These are phyloP conservation scores for Aureobasidium musti DNA, from an alignment of 2,329 filamentous ascomycete species.

Conservation along the genomic window DNA sequence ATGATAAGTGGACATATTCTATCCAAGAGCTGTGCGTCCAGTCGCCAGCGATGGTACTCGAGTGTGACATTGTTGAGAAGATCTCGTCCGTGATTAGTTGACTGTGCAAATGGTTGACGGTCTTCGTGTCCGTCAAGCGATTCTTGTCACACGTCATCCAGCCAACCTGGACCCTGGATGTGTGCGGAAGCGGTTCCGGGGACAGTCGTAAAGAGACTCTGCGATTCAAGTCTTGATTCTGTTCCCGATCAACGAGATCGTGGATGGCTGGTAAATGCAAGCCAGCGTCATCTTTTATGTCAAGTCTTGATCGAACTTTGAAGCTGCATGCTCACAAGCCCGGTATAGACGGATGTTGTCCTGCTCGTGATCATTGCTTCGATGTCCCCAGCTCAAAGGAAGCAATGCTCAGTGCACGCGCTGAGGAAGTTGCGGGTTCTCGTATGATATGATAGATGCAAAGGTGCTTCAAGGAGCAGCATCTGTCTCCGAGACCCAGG, in stretches of 20 bases:
- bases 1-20: no score
- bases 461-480: not conserved
- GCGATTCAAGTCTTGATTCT: not conserved
- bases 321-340: not conserved
- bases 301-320: not conserved
- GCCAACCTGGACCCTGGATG: not conserved
- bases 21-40: not conserved
- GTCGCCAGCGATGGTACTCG: not conserved
- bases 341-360: not conserved
- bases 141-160: slow-evolving; percentile 3
- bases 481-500: slow-evolving; percentile 2
- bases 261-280: not conserved
- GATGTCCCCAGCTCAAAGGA: no score
- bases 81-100: not conserved
- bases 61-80: not conserved
- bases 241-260: not conserved
- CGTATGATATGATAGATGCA: not conserved
- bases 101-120: not conserved
- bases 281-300: not conserved
- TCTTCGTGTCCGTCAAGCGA: not conserved
- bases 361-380: not conserved
- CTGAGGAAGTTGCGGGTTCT: not conserved
- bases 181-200: not conserved
- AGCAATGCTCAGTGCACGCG: not conserved
- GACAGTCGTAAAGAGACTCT: not conserved